Evolutionary conservation across 2,329 filamentous ascomycete species (phyloP), one percentile per base, ranked within the genome.

Genomic region (Exophiala spinifera): DNA sequence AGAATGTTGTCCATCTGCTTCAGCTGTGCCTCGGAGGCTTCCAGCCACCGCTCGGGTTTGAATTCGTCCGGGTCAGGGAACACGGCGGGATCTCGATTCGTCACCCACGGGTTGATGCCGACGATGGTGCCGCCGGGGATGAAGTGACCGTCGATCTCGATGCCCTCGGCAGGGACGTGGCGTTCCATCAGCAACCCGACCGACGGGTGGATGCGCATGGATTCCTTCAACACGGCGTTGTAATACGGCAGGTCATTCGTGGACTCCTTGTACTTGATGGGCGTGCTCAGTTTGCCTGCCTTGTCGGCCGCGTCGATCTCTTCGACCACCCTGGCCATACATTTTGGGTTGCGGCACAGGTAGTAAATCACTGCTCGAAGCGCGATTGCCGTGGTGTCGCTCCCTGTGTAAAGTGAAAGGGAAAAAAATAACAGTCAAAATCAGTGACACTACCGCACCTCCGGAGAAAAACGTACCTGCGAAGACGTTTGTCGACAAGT

Each of bases 291-390:
- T 34, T 57, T 55, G 15, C 54, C 55, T 20, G 34, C 13, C 19
- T 43, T 36, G 21, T 57, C 61, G 15, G 48, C 59, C 3, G 40
- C 33, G 28, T 63, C 60, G 37, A 63, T 57, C 23, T 63, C 61
- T 7, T 31, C 49, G 7, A 57, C 49, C 8, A 62, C 51, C 31
- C 49, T 54, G 8, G 46, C 33, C 48, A 56, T 53, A 28, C 50
- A 58, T 8, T 46, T 17, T 0, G 84, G 84, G 63, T 84, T 80
- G 63, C 84, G 84, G 37, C 90, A 76, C 3, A 91, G 72, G 67
- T 83, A 85, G 70, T 91, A 91, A 64, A 91, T 89, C 0, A 90
- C 79, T 14, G 60, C 57, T 3, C 60, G 55, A 4, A 62, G 42
- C 2, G 60, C 50, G 31, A 62, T 62, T 4, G 58, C 59, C 2